Base-by-base conservation (phyloP, 2,329 filamentous ascomycete genomes). In the Myriosclerotinia scirpicola region DNA sequence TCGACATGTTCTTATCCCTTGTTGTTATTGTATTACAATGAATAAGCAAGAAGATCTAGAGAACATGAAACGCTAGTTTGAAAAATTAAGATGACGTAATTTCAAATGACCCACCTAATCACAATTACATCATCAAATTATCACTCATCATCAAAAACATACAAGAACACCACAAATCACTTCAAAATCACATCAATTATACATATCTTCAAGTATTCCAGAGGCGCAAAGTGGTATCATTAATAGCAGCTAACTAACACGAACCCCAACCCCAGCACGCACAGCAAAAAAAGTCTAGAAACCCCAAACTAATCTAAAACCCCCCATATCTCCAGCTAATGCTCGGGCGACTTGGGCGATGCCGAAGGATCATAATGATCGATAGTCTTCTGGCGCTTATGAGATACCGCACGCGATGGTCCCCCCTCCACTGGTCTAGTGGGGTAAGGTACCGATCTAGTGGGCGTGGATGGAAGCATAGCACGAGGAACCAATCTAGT, bases 301-400 rank as follows among this genome's bases (percentile, higher is more conserved):
- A 11, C 38, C 14, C 30, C 30, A 36, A 26, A 8, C 3, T 50
- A 30, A 26, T 61, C 53, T 55, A 38, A 17, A 12, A 8, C n/a
- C 15, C n/a, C 56, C 12, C 14, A 44, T 4, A 50, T 22, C 15
- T 7, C n/a, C n/a, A 26, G 22, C 46, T 61, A 50, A n/a, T 22
- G 17, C 44, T 52, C n/a, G 4, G 8, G 14, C 0, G 30, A 50
- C 7, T 40, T 17, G 26, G 58, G n/a, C 14, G 44, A 50, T 15
- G 34, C 34, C 26, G 30, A 38, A 5, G 14, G 34, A 61, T 61
- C 58, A 50, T 38, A 61, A 20, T 52, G n/a, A 50, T 50, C 44
- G 14, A 38, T 48, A 2, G 34, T 61, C 22, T 8, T 61, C 9
- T 26, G 44, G 3, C 46, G 48, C 14, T 61, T 61, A 9, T 61